Conservation (phyloP, 1,284 basidiomycete genomes). For the Apiotrichum siamense region DNA sequence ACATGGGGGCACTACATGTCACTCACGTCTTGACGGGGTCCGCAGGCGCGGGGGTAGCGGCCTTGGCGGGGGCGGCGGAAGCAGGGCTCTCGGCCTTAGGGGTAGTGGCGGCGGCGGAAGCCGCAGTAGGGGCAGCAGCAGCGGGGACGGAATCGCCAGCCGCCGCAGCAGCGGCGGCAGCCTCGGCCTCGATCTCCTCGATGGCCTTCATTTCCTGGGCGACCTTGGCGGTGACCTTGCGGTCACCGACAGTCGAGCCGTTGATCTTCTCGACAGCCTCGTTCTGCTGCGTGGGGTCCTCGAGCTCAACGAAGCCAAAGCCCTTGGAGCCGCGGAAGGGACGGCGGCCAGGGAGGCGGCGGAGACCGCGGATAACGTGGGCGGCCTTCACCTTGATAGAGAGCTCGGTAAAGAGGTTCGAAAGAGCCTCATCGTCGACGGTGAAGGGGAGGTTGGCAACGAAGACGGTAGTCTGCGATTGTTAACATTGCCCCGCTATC, state of each 20-base stretch:
- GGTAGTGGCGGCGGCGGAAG: no score
- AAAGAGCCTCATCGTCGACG: constrained; percentile 71
- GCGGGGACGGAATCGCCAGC: no score
- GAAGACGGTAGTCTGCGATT: constrained; percentile 81
- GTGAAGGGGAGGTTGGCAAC: constrained; percentile 92
- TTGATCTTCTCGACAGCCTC: constrained; percentile 73
- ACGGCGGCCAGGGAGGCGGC: constrained; percentile 56
- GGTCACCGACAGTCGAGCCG: constrained; percentile 72
- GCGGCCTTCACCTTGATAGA: constrained; percentile 73
- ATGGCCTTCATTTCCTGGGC: constrained; percentile 52
- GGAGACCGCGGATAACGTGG: constrained; percentile 61
- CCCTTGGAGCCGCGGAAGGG: constrained; percentile 66
- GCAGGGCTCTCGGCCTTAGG: no score
- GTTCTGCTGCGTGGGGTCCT: constrained; percentile 70
- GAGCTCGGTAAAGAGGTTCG: constrained; percentile 71
- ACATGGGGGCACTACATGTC: background rate
- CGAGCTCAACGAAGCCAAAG: constrained; percentile 89
- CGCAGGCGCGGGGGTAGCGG: no score
- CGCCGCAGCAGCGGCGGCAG: background rate
- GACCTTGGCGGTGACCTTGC: constrained; percentile 78
- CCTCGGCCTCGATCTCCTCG: constrained; percentile 22
- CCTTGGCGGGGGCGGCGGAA: no score
- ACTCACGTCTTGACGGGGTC: no score
- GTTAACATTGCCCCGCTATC: background rate
- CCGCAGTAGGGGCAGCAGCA: background rate